Percentiles rank a stretch among this genome's conserved stretches.
These are phyloP conservation scores for Asclepias syriaca DNA, from an alignment of 257 asterid genomes.

Conservation along the genomic window DNA sequence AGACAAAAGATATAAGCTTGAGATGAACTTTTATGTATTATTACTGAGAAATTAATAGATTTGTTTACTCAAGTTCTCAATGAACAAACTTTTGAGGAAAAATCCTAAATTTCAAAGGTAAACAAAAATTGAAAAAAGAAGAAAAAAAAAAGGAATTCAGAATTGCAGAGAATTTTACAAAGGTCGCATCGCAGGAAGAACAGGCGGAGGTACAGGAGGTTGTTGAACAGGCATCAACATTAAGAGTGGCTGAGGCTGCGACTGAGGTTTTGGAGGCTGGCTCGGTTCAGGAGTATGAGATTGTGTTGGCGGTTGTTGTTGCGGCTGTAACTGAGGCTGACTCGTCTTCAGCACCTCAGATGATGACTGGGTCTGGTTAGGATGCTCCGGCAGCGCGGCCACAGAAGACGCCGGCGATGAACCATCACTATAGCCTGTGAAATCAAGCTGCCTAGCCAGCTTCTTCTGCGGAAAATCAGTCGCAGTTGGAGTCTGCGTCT, in stretches of 20 bases:
- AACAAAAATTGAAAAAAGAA: not conserved
- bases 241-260: conserved; percentile 24
- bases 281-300: conserved; percentile 20
- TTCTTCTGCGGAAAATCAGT: conserved; percentile 67
- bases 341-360: conserved; percentile 18
- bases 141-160: not conserved
- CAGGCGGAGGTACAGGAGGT: conserved; percentile 36
- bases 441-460: conserved; percentile 98
- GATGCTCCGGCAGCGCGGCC: conserved; percentile 21
- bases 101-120: conserved; percentile 1
- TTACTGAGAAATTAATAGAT: not conserved
- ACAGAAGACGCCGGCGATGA: conserved; percentile 20
- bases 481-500: conserved; percentile 15
- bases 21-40: not conserved
- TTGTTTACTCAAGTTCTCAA: not conserved
- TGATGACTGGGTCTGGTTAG: conserved; percentile 31
- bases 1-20: not conserved
- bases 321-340: conserved; percentile 28
- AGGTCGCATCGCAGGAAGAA: conserved; percentile 53
- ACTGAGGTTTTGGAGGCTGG: conserved; percentile 25
- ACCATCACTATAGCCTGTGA: conserved; percentile 50
- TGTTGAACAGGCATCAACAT: conserved; percentile 47
- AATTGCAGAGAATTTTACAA: conserved; percentile 41
- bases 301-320: conserved; percentile 8
- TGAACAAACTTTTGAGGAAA: conserved; percentile 4